Base-by-base conservation (phyloP, 2,329 filamentous ascomycete species). In the Ceratocystis papillata region DNA sequence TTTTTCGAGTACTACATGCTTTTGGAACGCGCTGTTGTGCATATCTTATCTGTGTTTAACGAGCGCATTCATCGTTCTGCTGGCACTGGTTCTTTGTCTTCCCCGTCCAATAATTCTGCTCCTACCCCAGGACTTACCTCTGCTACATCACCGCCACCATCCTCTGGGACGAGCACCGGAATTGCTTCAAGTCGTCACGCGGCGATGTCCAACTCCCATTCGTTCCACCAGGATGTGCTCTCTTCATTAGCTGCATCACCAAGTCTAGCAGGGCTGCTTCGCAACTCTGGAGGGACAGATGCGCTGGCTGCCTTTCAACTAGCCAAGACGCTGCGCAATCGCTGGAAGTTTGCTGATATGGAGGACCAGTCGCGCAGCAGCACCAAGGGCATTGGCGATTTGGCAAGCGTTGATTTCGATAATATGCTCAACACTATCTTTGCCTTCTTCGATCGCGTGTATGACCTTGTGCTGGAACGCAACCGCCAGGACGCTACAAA, bases 1-100 rank as follows among this genome's bases (percentile, higher is more conserved):
- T 90, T 90, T 69, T 85, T 88, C 74, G 87, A 90, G 71, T 90
- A 87, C 73, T 90, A 90, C 75, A 83, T 84, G 63, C 79, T 88
- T 45, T 80, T 90, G 5, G 87, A 90, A 75, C 83, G 87, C 37
- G 86, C 86, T 0, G 77, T 90, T 6, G 85, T 88, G 1, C 81
- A 86, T 60, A 76, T 88, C 0, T 79, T 88, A n/a, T 79, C 79
- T 0, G 80, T 88, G 0, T 87, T 85, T 67, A 83, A 81, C 6
- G 78, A 88, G 4, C 72, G 73, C 0, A 77, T 89, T 0, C 74
- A 77, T 0, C 73, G 76, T 5, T 30, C 48, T 15, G 10, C 48
- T 53, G 48, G 48, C 25, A 22, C 17, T 28, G 48, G 15, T 6
- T 53, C 20, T 53, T 53, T 53, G 48, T 28, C 48, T 53, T 53